phyloP scores from a whole-genome alignment of 2,329 filamentous ascomycete species.

The Apiospora kogelbergensis region DNA sequence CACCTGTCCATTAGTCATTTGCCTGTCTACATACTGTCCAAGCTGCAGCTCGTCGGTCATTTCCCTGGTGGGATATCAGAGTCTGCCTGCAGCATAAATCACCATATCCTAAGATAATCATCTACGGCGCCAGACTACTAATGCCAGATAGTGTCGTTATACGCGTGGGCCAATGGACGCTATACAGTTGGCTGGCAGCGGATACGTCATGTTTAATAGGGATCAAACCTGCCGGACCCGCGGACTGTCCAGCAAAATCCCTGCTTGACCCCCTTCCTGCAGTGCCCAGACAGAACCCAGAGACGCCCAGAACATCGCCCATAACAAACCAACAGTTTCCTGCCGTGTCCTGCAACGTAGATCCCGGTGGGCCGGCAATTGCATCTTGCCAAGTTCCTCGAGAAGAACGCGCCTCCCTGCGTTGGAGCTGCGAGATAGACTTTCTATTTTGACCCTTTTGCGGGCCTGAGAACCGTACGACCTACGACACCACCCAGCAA shows the following conservation, averaged over 20 bases:
- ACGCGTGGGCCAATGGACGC: neutral
- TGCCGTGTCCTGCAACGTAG: neutral
- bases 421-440: neutral
- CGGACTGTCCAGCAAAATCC: neutral
- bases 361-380: neutral
- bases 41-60: too few species aligned
- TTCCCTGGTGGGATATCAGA: too few species aligned
- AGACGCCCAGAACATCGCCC: neutral
- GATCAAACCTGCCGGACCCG: slow-evolving; percentile 1
- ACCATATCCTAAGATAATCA: neutral
- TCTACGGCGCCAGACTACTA: neutral
- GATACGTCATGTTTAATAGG: neutral
- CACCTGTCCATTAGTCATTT: neutral
- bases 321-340: neutral
- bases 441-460: neutral
- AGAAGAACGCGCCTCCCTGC: neutral
- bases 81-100: neutral
- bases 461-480: neutral
- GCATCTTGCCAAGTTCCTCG: too few species aligned
- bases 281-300: too few species aligned
- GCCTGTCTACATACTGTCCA: too few species aligned
- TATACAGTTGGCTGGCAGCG: neutral
- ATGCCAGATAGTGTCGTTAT: neutral
- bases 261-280: neutral
- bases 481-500: neutral